phyloP scores from a whole-genome alignment of 2,329 filamentous ascomycete genomes.

The Xylaria arbuscula region DNA sequence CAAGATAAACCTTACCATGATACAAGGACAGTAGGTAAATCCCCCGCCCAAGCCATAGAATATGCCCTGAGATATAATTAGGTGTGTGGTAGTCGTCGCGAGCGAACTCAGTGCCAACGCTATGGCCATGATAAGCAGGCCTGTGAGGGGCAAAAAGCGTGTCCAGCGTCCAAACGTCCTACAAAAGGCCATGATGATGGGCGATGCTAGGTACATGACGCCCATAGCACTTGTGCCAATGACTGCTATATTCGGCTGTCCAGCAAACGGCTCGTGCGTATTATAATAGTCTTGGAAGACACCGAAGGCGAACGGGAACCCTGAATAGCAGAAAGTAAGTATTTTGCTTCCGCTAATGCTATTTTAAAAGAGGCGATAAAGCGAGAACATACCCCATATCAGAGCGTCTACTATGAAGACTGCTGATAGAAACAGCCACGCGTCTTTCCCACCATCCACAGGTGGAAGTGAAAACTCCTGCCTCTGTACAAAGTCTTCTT shows the following conservation, averaged over 20 bases:
- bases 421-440: constrained; percentile 58
- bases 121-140: constrained; percentile 63
- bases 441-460: constrained; percentile 49
- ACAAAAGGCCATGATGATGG: constrained; percentile 61
- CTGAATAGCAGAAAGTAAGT: constrained; percentile 52
- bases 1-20: constrained; percentile 33
- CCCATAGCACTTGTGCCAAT: constrained; percentile 74
- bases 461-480: constrained; percentile 43
- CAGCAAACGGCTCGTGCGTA: constrained; percentile 66
- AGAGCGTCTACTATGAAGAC: constrained; percentile 64
- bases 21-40: constrained; percentile 65
- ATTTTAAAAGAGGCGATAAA: neutral
- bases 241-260: constrained; percentile 65
- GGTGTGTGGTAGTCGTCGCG: constrained; percentile 61
- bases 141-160: constrained; percentile 57
- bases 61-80: constrained; percentile 71
- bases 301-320: constrained; percentile 75
- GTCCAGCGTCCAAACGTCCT: constrained; percentile 56
- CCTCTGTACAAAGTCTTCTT: constrained; percentile 20
- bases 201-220: constrained; percentile 66
- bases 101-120: constrained; percentile 65
- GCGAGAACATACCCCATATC: constrained; percentile 60
- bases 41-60: constrained; percentile 69
- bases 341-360: neutral
- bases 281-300: constrained; percentile 78